These are phyloP conservation scores for Parastagonospora nodorum DNA, from an alignment of 2,329 filamentous ascomycete genomes.

Conservation along the genomic window DNA sequence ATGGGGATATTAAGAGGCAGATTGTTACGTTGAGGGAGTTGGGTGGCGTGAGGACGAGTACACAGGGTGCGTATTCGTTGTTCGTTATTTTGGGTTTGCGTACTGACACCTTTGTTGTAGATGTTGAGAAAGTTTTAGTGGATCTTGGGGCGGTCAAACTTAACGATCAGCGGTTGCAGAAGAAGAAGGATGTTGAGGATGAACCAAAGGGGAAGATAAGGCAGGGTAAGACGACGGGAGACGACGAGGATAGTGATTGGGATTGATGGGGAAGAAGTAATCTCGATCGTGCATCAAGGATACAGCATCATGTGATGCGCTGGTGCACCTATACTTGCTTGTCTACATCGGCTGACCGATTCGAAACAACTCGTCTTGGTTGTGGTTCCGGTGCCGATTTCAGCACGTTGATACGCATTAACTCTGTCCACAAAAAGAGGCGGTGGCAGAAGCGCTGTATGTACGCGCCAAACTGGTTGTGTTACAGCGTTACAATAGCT, in stretches of 20 bases:
- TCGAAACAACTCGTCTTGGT: no score
- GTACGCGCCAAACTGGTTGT: no score
- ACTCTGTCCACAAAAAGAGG: no score
- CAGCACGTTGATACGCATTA: no score
- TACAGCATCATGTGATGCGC: no score
- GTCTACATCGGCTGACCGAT: no score
- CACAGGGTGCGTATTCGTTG: not conserved
- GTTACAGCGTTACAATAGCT: no score
- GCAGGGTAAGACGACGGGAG: slow-evolving; percentile 39
- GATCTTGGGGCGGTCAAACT: slow-evolving; percentile 79
- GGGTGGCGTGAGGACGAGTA: slow-evolving; percentile 59
- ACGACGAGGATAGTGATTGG: slow-evolving; percentile 65
- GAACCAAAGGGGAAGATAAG: slow-evolving; percentile 60
- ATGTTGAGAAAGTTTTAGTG: slow-evolving; percentile 81
- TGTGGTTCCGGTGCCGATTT: no score
- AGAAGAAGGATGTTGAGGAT: slow-evolving; percentile 59
- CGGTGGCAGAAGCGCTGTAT: no score
- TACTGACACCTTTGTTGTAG: slow-evolving; percentile 34
- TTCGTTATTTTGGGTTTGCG: not conserved
- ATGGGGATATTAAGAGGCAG: slow-evolving; percentile 90
- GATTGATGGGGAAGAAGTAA: slow-evolving; percentile 50
- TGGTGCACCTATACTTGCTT: not conserved
- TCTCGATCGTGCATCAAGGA: no score
- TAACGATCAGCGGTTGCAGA: slow-evolving; percentile 76
- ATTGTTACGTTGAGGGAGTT: slow-evolving; percentile 85